phyloP scores from a whole-genome alignment of 176 grass and related monocot species.

The barley (Hordeum vulgare) region MorexV3_pseudomolecules_assembly NC_058523.1:325043335-325043834 shows the following conservation, averaged over 20 bases:
- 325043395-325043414: not conserved
- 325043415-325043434: conserved; percentile 2
- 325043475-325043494: not conserved
- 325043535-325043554: conserved; percentile 6
- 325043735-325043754: not conserved
- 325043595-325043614: not conserved
- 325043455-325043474: not conserved
- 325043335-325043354: conserved; percentile 9
- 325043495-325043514: not conserved
- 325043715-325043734: not conserved
- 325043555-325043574: not conserved
- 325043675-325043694: not conserved
- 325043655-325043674: not conserved
- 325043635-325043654: not conserved
- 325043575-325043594: not conserved
- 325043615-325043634: not conserved
- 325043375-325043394: not conserved
- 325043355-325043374: not conserved
- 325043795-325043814: not conserved
- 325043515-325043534: not conserved
- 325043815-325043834: conserved; percentile 3
- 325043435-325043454: not conserved
- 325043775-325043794: not conserved
- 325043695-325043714: not conserved
- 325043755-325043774: not conserved